These are phyloP conservation scores for Brassica juncea DNA, from an alignment of 345 rosid species.

Conservation along the genomic window DNA sequence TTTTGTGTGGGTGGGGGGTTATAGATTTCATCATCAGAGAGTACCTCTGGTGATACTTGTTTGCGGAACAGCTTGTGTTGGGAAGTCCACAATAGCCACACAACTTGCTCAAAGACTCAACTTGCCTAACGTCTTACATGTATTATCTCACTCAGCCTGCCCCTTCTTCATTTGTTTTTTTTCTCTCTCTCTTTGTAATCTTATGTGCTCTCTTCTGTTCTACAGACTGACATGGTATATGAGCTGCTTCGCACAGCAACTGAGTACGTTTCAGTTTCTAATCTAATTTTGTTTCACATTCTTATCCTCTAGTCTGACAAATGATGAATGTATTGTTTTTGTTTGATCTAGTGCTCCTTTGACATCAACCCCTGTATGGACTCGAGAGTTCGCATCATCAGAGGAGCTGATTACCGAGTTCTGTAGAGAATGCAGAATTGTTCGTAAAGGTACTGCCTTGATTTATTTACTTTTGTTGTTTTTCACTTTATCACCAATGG, in stretches of 20 bases:
- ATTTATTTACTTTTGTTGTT: neutral
- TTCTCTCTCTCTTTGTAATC: neutral
- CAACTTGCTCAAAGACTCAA: constrained; percentile 95
- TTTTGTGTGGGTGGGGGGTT: neutral
- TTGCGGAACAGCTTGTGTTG: constrained; percentile 98
- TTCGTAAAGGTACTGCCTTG: constrained; percentile 99
- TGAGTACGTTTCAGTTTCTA: constrained; percentile 54
- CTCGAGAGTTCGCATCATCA: constrained; percentile 72
- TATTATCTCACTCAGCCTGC: constrained; percentile 23
- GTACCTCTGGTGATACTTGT: constrained; percentile 98
- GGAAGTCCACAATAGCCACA: constrained; percentile 97
- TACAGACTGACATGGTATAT: constrained; percentile 93
- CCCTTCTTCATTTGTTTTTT: neutral
- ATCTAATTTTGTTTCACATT: neutral
- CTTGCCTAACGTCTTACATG: constrained; percentile 97
- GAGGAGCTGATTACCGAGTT: constrained; percentile 93
- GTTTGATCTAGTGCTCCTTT: constrained; percentile 74
- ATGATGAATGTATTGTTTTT: neutral
- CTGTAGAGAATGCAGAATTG: constrained; percentile 96
- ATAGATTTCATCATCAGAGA: constrained; percentile 95
- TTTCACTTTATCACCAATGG: neutral
- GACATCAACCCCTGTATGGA: constrained; percentile 95
- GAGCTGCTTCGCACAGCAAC: constrained; percentile 88
- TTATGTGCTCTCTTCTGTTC: constrained; percentile 10
- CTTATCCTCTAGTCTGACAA: neutral